Percentiles rank a stretch among this genome's conserved stretches.
Conservation (phyloP, 257 asterid species). For the Solanum bulbocastanum region DNA sequence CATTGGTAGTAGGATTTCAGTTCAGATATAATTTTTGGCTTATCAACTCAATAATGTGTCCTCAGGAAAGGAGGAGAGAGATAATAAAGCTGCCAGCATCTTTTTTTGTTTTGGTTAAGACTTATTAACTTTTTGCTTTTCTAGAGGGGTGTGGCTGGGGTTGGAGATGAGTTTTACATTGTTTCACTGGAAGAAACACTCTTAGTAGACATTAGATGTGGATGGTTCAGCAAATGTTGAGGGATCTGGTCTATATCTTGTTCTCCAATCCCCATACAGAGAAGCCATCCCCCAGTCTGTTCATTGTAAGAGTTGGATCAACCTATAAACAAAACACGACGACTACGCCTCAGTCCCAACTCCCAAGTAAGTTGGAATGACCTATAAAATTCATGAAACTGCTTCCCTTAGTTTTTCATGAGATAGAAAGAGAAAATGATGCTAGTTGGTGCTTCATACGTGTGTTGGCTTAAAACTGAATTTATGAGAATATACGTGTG, state of each 20-base stretch:
- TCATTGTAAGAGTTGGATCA: neutral
- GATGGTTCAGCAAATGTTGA: neutral
- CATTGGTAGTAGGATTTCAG: neutral
- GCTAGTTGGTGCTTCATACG: neutral
- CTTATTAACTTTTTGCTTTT: neutral
- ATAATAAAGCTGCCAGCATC: neutral
- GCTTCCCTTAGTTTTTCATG: neutral
- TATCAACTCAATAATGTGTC: neutral
- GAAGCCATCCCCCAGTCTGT: neutral
- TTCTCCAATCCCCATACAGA: neutral
- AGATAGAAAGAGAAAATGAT: neutral
- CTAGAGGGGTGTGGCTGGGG: neutral
- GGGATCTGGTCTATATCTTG: neutral
- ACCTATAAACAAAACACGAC: neutral
- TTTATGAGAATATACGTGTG: too few species aligned
- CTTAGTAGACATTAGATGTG: neutral
- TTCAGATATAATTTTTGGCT: neutral
- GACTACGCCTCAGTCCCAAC: neutral
- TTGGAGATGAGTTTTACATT: neutral
- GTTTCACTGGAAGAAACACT: neutral
- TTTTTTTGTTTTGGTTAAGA: neutral
- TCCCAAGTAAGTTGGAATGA: neutral
- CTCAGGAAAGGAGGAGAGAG: neutral
- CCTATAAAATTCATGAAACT: neutral
- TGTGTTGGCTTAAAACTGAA: neutral